Conservation (phyloP, 306 rosid genomes). For the Acacia confusa region DNA sequence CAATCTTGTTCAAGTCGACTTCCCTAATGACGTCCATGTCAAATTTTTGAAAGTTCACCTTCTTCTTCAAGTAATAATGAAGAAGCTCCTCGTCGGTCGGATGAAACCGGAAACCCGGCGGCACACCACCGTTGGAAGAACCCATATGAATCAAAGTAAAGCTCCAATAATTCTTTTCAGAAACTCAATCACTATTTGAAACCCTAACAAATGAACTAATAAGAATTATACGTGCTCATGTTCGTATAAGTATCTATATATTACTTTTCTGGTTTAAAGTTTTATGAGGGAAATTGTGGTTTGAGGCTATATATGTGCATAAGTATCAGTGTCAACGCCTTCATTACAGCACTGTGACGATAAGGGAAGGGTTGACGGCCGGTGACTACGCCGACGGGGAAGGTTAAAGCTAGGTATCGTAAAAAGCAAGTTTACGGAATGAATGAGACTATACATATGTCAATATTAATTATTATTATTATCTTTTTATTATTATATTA, state of each 20-base stretch:
- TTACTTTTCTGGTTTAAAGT: not conserved
- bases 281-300: slow-evolving; percentile 26
- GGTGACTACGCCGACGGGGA: slow-evolving; percentile 92
- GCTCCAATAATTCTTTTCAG: not conserved
- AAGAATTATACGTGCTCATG: not conserved
- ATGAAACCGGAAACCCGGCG: slow-evolving; percentile 94
- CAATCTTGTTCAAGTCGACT: slow-evolving; percentile 97
- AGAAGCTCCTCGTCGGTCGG: slow-evolving; percentile 94
- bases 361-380: slow-evolving; percentile 81
- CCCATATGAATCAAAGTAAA: slow-evolving; percentile 39
- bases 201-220: not conserved
- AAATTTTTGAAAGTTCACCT: slow-evolving; percentile 79
- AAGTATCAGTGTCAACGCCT: slow-evolving; percentile 56
- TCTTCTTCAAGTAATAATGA: slow-evolving; percentile 90
- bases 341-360: slow-evolving; percentile 29
- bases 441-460: slow-evolving; percentile 41
- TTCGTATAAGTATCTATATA: not conserved
- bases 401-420: slow-evolving; percentile 84
- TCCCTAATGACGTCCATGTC: slow-evolving; percentile 96
- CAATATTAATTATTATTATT: slow-evolving; percentile 22
- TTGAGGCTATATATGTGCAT: slow-evolving; percentile 43
- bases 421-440: slow-evolving; percentile 59
- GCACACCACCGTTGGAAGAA: slow-evolving; percentile 86
- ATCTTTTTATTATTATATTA: slow-evolving; percentile 10
- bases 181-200: slow-evolving; percentile 8